These are phyloP conservation scores for Globisporangium takayamanum DNA, from an alignment of 352 stramenopile species.

Conservation along the genomic window DNA sequence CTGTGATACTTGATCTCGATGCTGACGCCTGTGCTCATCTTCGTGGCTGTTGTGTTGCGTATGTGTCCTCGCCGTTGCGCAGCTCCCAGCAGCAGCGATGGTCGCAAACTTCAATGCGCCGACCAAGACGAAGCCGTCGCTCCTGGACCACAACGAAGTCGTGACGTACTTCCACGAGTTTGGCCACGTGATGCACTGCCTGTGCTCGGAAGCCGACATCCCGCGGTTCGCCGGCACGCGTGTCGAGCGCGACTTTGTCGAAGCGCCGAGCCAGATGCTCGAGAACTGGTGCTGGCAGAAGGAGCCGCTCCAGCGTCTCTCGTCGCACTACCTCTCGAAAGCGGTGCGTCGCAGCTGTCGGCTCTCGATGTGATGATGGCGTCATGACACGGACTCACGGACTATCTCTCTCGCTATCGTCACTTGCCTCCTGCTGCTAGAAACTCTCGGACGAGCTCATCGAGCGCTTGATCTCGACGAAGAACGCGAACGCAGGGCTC, in stretches of 20 bases:
- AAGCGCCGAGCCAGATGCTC: conserved; percentile 89
- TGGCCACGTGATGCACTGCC: conserved; percentile 86
- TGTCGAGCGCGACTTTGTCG: conserved; percentile 85
- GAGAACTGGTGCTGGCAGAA: conserved; percentile 91
- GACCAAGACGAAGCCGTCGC: conserved; percentile 69
- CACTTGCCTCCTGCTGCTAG: conserved; percentile 18
- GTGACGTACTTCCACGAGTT: conserved; percentile 90
- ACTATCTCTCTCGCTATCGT: conserved; percentile 1
- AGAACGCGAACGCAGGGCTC: conserved; percentile 80
- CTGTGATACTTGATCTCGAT: too few relatives aligned
- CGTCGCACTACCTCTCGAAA: conserved; percentile 78
- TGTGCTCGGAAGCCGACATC: conserved; percentile 82
- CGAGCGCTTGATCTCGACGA: conserved; percentile 75
- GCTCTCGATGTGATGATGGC: too few relatives aligned
- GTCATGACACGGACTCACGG: background rate
- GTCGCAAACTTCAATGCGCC: conserved; percentile 87
- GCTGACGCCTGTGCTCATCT: too few relatives aligned
- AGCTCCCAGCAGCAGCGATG: conserved; percentile 78
- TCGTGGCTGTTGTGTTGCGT: background rate
- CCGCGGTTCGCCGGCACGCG: conserved; percentile 69
- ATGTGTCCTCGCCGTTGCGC: background rate
- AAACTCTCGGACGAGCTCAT: conserved; percentile 81
- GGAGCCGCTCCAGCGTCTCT: conserved; percentile 74
- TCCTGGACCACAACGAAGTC: conserved; percentile 79
- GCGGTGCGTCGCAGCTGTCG: conserved; percentile 19